A percentile compares a stretch with the other conserved stretches of the same genome.
Conservation (phyloP, 2,329 filamentous ascomycete species). For the Pseudogymnoascus verrucosus region DNA sequence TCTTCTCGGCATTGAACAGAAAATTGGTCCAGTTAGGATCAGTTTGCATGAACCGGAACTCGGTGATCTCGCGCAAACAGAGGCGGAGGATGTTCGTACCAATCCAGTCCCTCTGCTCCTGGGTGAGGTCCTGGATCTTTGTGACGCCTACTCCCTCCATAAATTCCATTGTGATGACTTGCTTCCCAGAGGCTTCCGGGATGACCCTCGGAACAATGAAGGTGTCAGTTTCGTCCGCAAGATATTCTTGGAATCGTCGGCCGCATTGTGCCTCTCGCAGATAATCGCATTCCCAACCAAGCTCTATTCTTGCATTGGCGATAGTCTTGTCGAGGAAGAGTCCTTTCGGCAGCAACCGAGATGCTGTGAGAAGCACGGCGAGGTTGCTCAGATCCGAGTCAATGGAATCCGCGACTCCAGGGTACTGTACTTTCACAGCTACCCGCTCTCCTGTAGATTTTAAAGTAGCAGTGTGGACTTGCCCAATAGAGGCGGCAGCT, state of each 20-base stretch:
- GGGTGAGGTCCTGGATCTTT: slow-evolving; percentile 64
- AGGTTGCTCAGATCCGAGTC: slow-evolving; percentile 95
- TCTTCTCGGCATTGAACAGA: slow-evolving; percentile 66
- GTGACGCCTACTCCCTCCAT: slow-evolving; percentile 84
- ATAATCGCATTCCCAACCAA: slow-evolving; percentile 98
- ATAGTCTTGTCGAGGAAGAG: slow-evolving; percentile 96
- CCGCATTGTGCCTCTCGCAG: slow-evolving; percentile 77
- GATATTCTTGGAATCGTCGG: slow-evolving; percentile 64
- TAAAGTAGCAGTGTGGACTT: slow-evolving; percentile 81
- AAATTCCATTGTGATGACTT: slow-evolving; percentile 88
- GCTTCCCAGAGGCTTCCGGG: slow-evolving; percentile 69
- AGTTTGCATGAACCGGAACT: slow-evolving; percentile 98
- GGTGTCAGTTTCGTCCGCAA: slow-evolving; percentile 63
- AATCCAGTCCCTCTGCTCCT: slow-evolving; percentile 89
- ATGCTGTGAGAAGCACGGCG: slow-evolving; percentile 81
- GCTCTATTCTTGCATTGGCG: slow-evolving; percentile 82
- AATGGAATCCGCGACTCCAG: slow-evolving; percentile 90
- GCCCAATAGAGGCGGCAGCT: slow-evolving; percentile 92
- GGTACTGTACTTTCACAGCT: slow-evolving; percentile 96
- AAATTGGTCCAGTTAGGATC: slow-evolving; percentile 99
- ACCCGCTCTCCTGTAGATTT: slow-evolving; percentile 67
- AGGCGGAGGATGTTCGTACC: slow-evolving; percentile 88
- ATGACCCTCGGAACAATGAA: slow-evolving; percentile 78
- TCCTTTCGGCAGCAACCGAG: slow-evolving; percentile 80
- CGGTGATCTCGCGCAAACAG: slow-evolving; percentile 84